Evolutionary conservation across 2,329 filamentous ascomycete genomes (phyloP).

Genomic region (Tricladium varicosporioides): DNA sequence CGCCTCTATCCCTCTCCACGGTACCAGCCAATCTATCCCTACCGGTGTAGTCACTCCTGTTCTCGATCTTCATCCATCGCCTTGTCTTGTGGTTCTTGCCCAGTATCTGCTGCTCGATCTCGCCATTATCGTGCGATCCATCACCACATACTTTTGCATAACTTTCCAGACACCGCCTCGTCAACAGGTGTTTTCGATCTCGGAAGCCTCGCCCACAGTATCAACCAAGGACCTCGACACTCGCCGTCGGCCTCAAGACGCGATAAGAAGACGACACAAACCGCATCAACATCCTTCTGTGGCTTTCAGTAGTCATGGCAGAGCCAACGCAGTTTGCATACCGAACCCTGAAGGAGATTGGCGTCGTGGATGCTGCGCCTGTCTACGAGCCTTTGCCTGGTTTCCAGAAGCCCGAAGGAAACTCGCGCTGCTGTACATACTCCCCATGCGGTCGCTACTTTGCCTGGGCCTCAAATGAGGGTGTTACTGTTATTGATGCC

Average conservation of each 20-base stretch:
- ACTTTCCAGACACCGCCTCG: conserved; percentile 4
- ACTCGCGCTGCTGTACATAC: conserved; percentile 91
- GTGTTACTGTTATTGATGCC: conserved; percentile 81
- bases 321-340: conserved; percentile 92
- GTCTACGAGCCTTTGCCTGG: conserved; percentile 81
- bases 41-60: conserved; percentile 30
- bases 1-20: conserved; percentile 20
- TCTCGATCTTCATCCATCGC: conserved; percentile 21
- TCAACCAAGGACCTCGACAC: conserved; percentile 18
- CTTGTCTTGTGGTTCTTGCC: conserved; percentile 11
- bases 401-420: conserved; percentile 86
- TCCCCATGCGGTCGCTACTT: conserved; percentile 95
- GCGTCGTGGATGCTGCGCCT: conserved; percentile 86
- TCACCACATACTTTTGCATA: conserved; percentile 6
- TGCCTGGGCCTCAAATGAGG: conserved; percentile 87
- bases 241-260: conserved; percentile 1
- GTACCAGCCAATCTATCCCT: conserved; percentile 28
- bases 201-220: conserved; percentile 4
- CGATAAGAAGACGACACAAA: conserved; percentile 28
- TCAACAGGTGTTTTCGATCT: not conserved
- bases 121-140: conserved; percentile 12
- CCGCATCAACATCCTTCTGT: conserved; percentile 43
- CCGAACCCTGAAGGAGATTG: conserved; percentile 95
- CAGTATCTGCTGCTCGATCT: conserved; percentile 13
- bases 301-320: conserved; percentile 93